Evolutionary conservation across 768 basidiomycete species (phyloP), one percentile per base, ranked within the genome.

Genomic region (Cubamyces lactineus): DNA sequence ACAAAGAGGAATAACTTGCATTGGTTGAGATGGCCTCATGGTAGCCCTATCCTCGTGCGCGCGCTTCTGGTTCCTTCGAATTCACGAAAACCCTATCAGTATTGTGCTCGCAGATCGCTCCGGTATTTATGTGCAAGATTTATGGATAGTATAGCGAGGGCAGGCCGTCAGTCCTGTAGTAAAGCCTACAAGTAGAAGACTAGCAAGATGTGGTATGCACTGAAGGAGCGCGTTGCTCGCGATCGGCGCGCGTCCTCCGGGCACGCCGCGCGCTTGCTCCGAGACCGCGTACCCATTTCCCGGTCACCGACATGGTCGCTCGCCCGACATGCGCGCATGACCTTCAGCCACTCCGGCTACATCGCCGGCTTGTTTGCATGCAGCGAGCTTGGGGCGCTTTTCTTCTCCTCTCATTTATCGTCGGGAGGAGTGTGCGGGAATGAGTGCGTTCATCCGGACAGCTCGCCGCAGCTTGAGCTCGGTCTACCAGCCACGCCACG

Each of bases 1-100:
- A 7, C 28, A 26, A 38, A 30, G 6, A 21, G 26, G 40, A 19
- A 17, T 24, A 66, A 34, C 71, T 68, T 66, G 67, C 69, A 70
- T 69, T 48, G 67, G 66, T 38, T 67, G 46, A 8, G 68, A 67
- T 38, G 61, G 53, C 24, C 60, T 55, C 66, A 67, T 67, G 23
- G 23, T 39, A 23, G 40, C n/a, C 15, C 4, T n/a, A 21, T 34
- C 1, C 11, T n/a, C 5, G 39, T 47, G 12, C n/a, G 12, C 8
- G 39, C 19, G 34, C 13, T 45, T 40, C 39, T 9, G 16, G 55
- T 19, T 57, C 16, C 5, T 57, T 57, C 30, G 23, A 47, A 28
- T 7, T 21, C 34, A 9, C 5, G 11, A 1, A 9, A 34, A 34
- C 9, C 34, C 34, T 7, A 34, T 34, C 34, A 11, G 34, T 34